Percentiles rank a stretch among this genome's conserved stretches.
Conservation (phyloP, 2,329 filamentous ascomycete genomes). For the Lizonia empirigonia region DNA sequence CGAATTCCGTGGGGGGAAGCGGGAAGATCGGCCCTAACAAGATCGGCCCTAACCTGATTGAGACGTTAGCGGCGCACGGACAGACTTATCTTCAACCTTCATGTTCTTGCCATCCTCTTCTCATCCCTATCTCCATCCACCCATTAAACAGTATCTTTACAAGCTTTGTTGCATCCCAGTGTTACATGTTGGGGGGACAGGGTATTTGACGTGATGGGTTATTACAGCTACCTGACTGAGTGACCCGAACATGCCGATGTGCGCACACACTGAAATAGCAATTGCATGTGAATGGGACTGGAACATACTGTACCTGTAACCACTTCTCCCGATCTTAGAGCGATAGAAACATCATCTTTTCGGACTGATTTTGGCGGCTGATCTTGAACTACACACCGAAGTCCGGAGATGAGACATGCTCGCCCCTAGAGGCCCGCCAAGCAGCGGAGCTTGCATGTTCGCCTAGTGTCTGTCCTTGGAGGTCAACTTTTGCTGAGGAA, state of each 20-base stretch:
- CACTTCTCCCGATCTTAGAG: no score
- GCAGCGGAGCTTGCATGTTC: background rate
- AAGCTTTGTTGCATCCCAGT: constrained; percentile 1
- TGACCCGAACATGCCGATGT: background rate
- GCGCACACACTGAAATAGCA: background rate
- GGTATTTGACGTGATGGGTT: no score
- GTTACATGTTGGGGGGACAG: constrained; percentile 5
- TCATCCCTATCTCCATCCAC: constrained; percentile 1
- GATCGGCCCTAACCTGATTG: background rate
- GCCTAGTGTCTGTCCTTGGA: background rate
- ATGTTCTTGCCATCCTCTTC: background rate
- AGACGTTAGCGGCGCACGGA: background rate
- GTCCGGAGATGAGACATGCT: background rate
- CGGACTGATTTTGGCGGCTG: background rate
- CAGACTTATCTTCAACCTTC: background rate
- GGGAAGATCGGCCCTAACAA: background rate
- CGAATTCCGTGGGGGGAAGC: background rate
- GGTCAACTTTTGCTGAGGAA: background rate
- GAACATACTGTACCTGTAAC: background rate
- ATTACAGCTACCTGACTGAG: background rate
- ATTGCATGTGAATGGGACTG: background rate
- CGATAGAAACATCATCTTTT: background rate
- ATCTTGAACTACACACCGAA: background rate
- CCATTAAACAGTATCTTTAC: background rate
- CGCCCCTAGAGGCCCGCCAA: background rate